A percentile compares a stretch with the other conserved stretches of the same genome.
phyloP scores from a whole-genome alignment of 2,329 filamentous ascomycete species.

The Thermothelomyces thermophilus region DNA sequence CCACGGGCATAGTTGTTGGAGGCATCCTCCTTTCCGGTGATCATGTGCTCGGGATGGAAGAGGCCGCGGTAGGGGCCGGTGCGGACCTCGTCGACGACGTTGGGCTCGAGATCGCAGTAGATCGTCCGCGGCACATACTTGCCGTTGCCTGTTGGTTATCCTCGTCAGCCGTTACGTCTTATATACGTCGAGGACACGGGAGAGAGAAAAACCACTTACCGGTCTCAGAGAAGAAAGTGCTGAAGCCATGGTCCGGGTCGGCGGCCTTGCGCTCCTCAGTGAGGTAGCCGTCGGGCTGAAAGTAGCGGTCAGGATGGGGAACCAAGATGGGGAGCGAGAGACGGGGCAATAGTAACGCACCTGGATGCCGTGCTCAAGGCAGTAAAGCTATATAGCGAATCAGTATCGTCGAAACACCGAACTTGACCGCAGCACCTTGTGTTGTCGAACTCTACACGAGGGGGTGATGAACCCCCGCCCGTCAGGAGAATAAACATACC shows the following conservation, averaged over 20 bases:
- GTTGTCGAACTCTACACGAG: too few relatives aligned
- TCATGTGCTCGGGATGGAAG: constrained; percentile 99
- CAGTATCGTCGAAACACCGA: constrained; percentile 9
- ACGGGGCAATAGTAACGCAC: constrained; percentile 47
- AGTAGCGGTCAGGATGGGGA: constrained; percentile 32
- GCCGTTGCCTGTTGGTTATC: constrained; percentile 64
- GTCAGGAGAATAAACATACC: constrained; percentile 55
- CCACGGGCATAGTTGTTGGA: constrained; percentile 99
- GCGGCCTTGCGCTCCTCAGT: constrained; percentile 94
- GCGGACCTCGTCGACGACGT: constrained; percentile 98
- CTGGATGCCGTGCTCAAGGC: constrained; percentile 99
- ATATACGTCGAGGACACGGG: too few relatives aligned
- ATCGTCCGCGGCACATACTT: constrained; percentile 99
- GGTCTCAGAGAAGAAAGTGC: constrained; percentile 99
- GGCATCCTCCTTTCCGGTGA: constrained; percentile 99
- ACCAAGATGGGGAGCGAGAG: background rate
- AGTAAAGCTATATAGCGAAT: constrained; percentile 78
- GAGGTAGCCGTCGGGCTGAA: constrained; percentile 95
- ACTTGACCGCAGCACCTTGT: background rate
- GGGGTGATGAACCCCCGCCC: background rate
- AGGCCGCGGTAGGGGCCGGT: constrained; percentile 92
- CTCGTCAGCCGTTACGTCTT: too few relatives aligned
- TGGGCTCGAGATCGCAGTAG: constrained; percentile 99
- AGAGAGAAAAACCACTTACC: constrained; percentile 61
- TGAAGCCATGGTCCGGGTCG: constrained; percentile 95